phyloP scores from a whole-genome alignment of 805 yeast genomes.

The Sugiyamaella qingdaonensis region DNA sequence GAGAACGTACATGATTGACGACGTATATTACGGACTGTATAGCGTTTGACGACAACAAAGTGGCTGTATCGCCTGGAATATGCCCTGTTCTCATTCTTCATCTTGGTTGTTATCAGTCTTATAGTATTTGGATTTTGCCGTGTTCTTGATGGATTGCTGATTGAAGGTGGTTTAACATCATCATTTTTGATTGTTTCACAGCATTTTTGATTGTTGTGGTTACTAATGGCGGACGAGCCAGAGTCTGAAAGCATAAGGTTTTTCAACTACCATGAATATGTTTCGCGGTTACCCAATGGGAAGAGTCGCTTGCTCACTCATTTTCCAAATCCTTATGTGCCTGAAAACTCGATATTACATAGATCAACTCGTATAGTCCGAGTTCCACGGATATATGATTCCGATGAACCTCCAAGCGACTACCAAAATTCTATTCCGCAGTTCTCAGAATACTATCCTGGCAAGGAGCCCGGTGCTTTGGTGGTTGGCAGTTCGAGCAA shows the following conservation, averaged over 20 bases:
- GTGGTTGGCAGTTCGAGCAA: slow-evolving; percentile 4
- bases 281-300: background rate
- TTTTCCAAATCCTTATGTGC: slow-evolving; percentile 31
- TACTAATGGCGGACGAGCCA: background rate
- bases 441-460: slow-evolving; percentile 24
- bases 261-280: slow-evolving; percentile 24
- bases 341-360: slow-evolving; percentile 18
- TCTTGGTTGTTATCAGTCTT: too few species aligned
- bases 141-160: too few species aligned
- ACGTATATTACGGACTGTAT: too few species aligned
- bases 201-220: background rate
- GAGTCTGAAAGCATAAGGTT: slow-evolving; percentile 12
- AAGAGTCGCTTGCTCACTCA: slow-evolving; percentile 10
- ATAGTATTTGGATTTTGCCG: too few species aligned
- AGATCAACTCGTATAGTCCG: slow-evolving; percentile 17
- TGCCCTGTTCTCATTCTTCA: too few species aligned
- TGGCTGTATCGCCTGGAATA: too few species aligned
- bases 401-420: background rate
- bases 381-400: slow-evolving; percentile 20
- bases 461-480: slow-evolving; percentile 24
- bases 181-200: too few species aligned
- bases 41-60: too few species aligned
- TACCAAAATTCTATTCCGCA: slow-evolving; percentile 13
- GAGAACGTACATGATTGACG: too few species aligned
- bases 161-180: too few species aligned